These are phyloP conservation scores for Candida oleophila DNA, from an alignment of 805 yeast species.

Conservation along the genomic window DNA sequence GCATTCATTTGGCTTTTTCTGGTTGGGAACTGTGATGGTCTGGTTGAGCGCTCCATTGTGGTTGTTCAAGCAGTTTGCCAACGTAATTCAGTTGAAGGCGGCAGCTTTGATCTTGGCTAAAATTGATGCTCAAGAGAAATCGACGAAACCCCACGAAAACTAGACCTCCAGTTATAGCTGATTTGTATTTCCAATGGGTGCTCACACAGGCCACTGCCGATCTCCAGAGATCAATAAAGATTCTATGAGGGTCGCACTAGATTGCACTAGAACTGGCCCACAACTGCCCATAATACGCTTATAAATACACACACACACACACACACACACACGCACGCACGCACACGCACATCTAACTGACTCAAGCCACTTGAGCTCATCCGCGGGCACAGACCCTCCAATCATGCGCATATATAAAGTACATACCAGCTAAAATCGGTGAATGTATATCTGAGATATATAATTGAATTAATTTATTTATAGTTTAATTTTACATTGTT, in stretches of 20 bases:
- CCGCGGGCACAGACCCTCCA: no score
- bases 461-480: not conserved
- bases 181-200: no score
- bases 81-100: slow-evolving; percentile 80
- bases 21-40: slow-evolving; percentile 60
- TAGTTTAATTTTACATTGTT: not conserved
- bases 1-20: slow-evolving; percentile 60
- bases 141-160: slow-evolving; percentile 8
- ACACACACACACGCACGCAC: not conserved
- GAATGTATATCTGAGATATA: not conserved
- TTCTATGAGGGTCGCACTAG: no score
- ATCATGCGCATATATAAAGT: no score
- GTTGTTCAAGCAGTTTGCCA: slow-evolving; percentile 86
- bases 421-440: not conserved
- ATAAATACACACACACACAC: not conserved
- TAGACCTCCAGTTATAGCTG: no score
- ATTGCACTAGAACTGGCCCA: no score
- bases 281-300: not conserved
- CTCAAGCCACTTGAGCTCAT: no score
- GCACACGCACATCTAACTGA: no score
- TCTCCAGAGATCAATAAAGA: no score
- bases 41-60: slow-evolving; percentile 78
- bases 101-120: slow-evolving; percentile 83
- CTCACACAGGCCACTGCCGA: no score
- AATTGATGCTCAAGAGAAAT: slow-evolving; percentile 61